These are phyloP conservation scores for Pythium myriotylum DNA, from an alignment of 352 stramenopile species.

Conservation along the genomic window DNA sequence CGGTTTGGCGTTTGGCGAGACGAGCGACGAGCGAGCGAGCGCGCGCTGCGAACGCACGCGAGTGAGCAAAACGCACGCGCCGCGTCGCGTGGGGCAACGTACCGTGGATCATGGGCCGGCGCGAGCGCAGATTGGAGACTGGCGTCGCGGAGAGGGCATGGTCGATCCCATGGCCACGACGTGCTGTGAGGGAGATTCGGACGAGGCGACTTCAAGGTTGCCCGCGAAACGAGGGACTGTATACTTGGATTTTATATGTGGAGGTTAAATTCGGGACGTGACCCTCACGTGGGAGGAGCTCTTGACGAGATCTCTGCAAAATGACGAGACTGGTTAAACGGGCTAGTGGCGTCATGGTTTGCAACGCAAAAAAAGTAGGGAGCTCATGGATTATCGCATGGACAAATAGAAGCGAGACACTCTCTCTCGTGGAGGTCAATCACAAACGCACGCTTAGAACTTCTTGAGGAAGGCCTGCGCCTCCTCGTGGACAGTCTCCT, in stretches of 20 bases:
- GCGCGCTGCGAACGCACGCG: conserved; percentile 8
- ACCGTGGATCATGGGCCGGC: conserved; percentile 24
- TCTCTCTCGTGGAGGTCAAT: background rate
- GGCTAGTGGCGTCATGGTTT: background rate
- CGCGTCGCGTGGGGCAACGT: background rate
- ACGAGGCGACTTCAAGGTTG: conserved; percentile 21
- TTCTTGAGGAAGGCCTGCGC: conserved; percentile 60
- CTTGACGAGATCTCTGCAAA: too few relatives aligned
- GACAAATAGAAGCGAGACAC: background rate
- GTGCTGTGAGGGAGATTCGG: conserved; percentile 11
- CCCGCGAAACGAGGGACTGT: conserved; percentile 29
- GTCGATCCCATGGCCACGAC: too few relatives aligned
- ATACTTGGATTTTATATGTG: conserved; percentile 15
- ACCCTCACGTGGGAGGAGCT: background rate
- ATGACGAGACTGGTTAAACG: too few relatives aligned
- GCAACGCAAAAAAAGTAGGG: background rate
- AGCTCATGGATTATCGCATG: background rate
- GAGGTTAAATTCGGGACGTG: conserved; percentile 3
- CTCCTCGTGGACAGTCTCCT: conserved; percentile 71
- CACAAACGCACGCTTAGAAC: conserved; percentile 11
- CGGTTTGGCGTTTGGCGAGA: conserved; percentile 9
- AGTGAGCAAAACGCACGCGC: background rate
- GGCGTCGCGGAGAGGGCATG: background rate
- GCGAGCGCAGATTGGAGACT: conserved; percentile 14
- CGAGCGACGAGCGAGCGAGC: conserved; percentile 18